Base-by-base conservation (phyloP, 2,329 filamentous ascomycete genomes). In the Hypoxylon sp. region DNA sequence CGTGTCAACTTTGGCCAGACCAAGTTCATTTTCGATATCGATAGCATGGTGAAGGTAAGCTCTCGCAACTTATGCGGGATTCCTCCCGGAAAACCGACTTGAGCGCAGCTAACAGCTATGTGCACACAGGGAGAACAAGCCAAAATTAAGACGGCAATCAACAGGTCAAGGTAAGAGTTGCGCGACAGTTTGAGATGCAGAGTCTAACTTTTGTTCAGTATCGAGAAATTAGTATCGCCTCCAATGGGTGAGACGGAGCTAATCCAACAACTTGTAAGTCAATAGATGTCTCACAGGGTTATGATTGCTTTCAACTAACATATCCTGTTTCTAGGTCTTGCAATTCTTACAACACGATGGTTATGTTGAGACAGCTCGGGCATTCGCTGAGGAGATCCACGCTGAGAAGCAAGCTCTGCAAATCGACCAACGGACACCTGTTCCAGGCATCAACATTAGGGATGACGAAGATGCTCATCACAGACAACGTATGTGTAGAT, bases 311-410 rank as follows among this genome's bases (percentile, higher is more conserved):
- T 49, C 65, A 34, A 30, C 62, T 75, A 53, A 74, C 38, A 63
- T 51, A 23, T 7, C 38, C 9, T 30, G 28, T 11, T 32, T n/a
- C 32, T 60, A 85, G 82, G 86, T 90, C 17, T 86, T 94, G 41
- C 94, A 98, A 79, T 98, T 97, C 72, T 83, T 99, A 13, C 92
- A 94, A 38, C 95, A 98, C 73, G 96, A 98, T 75, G 96, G 96
- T 65, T 98, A 98, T 73, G 91, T 98, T 6, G 95, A 98, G 72
- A 97, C 95, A 0, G 94, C 94, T 7, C 89, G 90, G 69, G 93
- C 93, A 0, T 98, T 99, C 83, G 90, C 92, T 2, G 86, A 91
- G 73, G 95, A 98, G 75, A 89, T 97, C 25, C 86, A 88, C 59
- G 82, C 86, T 14, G 93, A 97, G 77, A 91, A 92, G 73, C 83